Conservation (phyloP, 352 stramenopile genomes). For the Pythium folliculosum region DNA sequence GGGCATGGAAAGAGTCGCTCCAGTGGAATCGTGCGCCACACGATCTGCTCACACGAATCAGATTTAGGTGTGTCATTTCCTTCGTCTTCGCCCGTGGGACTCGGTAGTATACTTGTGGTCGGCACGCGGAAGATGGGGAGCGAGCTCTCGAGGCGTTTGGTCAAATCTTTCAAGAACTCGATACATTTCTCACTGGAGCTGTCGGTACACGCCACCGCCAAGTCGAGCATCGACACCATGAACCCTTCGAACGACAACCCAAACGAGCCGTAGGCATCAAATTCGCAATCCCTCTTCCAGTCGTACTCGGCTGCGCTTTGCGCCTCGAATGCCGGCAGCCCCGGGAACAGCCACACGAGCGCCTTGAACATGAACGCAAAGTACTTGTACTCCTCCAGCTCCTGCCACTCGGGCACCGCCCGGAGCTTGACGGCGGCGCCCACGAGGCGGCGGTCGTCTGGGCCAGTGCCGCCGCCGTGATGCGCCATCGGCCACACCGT, state of each 20-base stretch:
- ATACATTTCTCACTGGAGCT: conserved; percentile 42
- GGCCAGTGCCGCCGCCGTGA: conserved; percentile 26
- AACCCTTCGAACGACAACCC: conserved; percentile 54
- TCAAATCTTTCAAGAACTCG: conserved; percentile 51
- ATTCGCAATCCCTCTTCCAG: conserved; percentile 54
- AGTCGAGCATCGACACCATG: conserved; percentile 48
- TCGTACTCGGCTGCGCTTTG: conserved; percentile 42
- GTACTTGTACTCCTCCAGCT: conserved; percentile 51
- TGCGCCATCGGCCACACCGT: conserved; percentile 53
- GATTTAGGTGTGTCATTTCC: not conserved
- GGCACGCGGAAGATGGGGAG: conserved; percentile 31
- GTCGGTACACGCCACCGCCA: conserved; percentile 49
- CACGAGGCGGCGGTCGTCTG: not conserved
- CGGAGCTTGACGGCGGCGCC: not conserved
- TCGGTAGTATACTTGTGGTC: not conserved
- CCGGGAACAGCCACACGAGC: conserved; percentile 55
- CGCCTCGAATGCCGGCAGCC: conserved; percentile 42
- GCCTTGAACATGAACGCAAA: conserved; percentile 45
- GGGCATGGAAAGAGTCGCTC: conserved; percentile 38
- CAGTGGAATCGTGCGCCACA: conserved; percentile 43
- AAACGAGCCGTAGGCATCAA: conserved; percentile 41
- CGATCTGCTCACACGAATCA: conserved; percentile 15
- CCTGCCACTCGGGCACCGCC: conserved; percentile 38
- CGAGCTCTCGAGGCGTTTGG: conserved; percentile 38
- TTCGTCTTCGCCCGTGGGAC: not conserved